Conservation (phyloP, 192 early-diverging fungal genomes). For the Backusella liffmaniae region DNA sequence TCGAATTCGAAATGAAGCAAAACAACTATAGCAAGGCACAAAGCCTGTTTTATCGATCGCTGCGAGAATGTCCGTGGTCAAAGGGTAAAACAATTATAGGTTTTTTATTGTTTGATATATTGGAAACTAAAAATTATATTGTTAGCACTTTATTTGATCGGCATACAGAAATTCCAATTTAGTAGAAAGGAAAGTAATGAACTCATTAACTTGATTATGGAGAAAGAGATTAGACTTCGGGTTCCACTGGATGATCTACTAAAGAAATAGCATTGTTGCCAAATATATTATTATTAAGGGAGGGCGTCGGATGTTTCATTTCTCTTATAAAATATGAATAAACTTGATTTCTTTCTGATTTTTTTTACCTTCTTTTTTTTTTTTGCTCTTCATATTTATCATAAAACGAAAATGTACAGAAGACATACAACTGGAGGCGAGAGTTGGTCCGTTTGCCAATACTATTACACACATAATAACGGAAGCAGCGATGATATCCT, state of each 20-base stretch:
- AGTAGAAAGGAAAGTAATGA: constrained; percentile 51
- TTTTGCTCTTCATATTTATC: not conserved
- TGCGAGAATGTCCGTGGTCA: constrained; percentile 68
- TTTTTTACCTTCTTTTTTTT: not conserved
- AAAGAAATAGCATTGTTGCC: not conserved
- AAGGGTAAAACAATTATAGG: constrained; percentile 46
- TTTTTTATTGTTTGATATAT: not conserved
- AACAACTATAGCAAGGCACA: constrained; percentile 44
- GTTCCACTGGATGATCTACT: constrained; percentile 30
- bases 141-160: constrained; percentile 55
- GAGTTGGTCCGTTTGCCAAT: not conserved
- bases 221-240: constrained; percentile 63
- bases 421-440: not conserved
- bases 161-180: constrained; percentile 46
- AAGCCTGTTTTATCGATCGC: constrained; percentile 52
- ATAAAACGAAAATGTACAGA: not conserved
- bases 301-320: too few relatives aligned
- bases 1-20: constrained; percentile 55
- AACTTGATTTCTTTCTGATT: not conserved
- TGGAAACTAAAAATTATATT: not conserved
- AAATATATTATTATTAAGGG: not conserved
- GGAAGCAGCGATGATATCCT: not conserved
- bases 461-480: constrained; percentile 2
- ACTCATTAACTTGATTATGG: constrained; percentile 56
- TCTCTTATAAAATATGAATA: not conserved